Percentiles rank a stretch among this genome's conserved stretches.
These are phyloP conservation scores for Amorphotheca resinae DNA, from an alignment of 495 filamentous ascomycete genomes.

Conservation along the genomic window DNA sequence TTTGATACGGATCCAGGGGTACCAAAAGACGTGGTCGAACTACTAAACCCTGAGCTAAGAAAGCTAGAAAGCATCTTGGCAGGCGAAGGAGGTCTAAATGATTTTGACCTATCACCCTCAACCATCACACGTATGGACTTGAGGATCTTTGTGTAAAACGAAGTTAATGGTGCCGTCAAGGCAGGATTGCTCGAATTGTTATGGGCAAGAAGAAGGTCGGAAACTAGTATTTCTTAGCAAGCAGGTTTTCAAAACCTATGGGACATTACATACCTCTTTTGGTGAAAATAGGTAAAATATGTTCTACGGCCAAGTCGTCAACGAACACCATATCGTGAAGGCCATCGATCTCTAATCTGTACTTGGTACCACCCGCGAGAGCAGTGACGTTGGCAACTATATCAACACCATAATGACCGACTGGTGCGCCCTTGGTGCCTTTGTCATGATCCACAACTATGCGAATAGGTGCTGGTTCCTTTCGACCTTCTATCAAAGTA, in stretches of 20 bases:
- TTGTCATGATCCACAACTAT: constrained; percentile 49
- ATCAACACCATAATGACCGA: constrained; percentile 59
- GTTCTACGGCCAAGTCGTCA: constrained; percentile 55
- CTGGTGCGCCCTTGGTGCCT: constrained; percentile 41
- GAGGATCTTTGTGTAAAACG: constrained; percentile 61
- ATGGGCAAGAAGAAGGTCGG: constrained; percentile 54
- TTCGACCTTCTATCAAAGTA: constrained; percentile 40
- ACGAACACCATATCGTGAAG: constrained; percentile 48
- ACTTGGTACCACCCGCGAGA: constrained; percentile 32
- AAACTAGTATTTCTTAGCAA: constrained; percentile 31
- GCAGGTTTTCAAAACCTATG: neutral
- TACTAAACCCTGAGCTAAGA: constrained; percentile 40
- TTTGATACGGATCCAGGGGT: constrained; percentile 4
- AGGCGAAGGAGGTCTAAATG: constrained; percentile 66
- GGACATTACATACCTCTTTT: constrained; percentile 44
- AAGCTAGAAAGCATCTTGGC: constrained; percentile 85
- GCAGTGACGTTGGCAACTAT: constrained; percentile 42
- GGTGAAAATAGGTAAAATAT: constrained; percentile 56
- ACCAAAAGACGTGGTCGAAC: constrained; percentile 10
- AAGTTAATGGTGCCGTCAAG: constrained; percentile 50
- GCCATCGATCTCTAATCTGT: constrained; percentile 45
- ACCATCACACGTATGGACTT: constrained; percentile 51
- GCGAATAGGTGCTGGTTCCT: constrained; percentile 44
- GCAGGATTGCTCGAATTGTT: constrained; percentile 54
- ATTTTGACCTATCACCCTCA: constrained; percentile 46